Percentiles rank a stretch among this genome's conserved stretches.
phyloP scores from a whole-genome alignment of 495 filamentous ascomycete genomes.

The Annulohypoxylon bovei region DNA sequence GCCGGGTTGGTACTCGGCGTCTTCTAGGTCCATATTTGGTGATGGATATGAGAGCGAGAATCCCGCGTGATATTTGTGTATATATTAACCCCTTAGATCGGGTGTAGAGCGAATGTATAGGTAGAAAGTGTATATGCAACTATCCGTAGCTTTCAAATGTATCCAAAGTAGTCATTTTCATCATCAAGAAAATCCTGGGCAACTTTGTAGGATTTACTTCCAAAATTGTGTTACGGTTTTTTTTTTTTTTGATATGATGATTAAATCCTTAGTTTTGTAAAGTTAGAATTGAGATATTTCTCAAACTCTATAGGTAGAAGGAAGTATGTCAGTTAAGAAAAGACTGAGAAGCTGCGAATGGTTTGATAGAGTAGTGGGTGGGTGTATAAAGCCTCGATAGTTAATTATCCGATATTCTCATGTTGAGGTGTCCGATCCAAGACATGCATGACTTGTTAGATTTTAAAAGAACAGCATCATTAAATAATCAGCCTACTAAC shows the following conservation, averaged over 20 bases:
- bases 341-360: neutral
- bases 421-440: neutral
- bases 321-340: neutral
- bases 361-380: no score
- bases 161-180: neutral
- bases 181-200: neutral
- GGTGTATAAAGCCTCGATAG: neutral
- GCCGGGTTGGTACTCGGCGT: slow-evolving; percentile 1
- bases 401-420: neutral
- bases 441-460: neutral
- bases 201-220: neutral
- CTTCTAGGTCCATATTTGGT: slow-evolving; percentile 11
- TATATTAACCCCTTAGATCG: neutral
- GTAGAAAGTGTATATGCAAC: slow-evolving; percentile 31
- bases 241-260: neutral
- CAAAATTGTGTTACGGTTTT: neutral
- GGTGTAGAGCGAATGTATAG: neutral
- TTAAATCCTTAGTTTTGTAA: neutral
- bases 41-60: neutral
- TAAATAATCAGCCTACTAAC: no score
- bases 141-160: slow-evolving; percentile 23
- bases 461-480: neutral
- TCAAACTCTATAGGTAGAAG: neutral
- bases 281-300: neutral
- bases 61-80: neutral